A percentile compares a stretch with the other conserved stretches of the same genome.
Evolutionary conservation across 805 yeast genomes (phyloP).

Genomic region (Cyberlindnera xylosilytica): DNA sequence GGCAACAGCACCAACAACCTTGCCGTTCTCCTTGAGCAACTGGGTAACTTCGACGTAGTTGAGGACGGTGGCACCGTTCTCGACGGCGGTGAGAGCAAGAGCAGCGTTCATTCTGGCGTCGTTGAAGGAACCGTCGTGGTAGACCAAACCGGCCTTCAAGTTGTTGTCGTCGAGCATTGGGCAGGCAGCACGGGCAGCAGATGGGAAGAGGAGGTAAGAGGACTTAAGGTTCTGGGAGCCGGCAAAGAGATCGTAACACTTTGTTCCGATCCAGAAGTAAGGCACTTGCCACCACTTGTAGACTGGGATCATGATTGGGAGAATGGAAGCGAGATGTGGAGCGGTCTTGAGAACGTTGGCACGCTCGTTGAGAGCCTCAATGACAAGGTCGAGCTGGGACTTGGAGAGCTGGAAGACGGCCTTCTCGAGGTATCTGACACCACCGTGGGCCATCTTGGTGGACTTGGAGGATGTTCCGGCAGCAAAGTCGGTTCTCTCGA

Average conservation of each 20-base stretch:
- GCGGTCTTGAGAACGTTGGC: conserved; percentile 85
- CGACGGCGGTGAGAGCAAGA: conserved; percentile 80
- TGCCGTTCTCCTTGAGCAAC: conserved; percentile 62
- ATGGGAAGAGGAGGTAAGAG: conserved; percentile 68
- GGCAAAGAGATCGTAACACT: conserved; percentile 89
- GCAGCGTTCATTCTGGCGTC: conserved; percentile 89
- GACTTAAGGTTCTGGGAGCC: conserved; percentile 81
- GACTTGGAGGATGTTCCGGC: conserved; percentile 91
- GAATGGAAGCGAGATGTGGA: conserved; percentile 80
- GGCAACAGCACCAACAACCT: conserved; percentile 74
- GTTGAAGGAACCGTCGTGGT: conserved; percentile 93
- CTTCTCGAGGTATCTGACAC: conserved; percentile 92
- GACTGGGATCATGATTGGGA: conserved; percentile 95
- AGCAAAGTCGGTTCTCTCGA: conserved; percentile 88
- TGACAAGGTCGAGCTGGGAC: conserved; percentile 83
- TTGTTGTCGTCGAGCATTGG: conserved; percentile 80
- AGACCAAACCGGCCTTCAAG: conserved; percentile 86
- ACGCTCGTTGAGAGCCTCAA: conserved; percentile 86
- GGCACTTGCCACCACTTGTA: conserved; percentile 96
- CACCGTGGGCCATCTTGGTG: conserved; percentile 97
- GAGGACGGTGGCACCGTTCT: conserved; percentile 84
- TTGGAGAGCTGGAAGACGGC: conserved; percentile 90
- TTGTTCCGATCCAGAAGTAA: conserved; percentile 87
- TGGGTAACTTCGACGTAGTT: conserved; percentile 83
- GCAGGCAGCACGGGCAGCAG: conserved; percentile 66